Evolutionary conservation across 2,329 filamentous ascomycete species (phyloP).

Genomic region (Monascus ruber): DNA sequence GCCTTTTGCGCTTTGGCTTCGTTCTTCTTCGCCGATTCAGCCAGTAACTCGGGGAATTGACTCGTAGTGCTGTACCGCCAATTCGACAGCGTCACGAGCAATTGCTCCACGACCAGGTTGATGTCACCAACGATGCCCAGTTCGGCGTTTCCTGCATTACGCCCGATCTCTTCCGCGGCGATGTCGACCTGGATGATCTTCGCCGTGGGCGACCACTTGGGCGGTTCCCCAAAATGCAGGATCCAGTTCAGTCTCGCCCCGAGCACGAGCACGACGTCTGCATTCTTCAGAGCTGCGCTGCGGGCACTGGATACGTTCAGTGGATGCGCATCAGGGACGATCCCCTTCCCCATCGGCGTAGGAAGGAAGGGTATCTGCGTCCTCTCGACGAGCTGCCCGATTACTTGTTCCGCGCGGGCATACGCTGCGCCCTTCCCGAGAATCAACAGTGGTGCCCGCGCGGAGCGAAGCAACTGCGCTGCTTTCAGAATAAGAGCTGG

Average conservation of each 20-base stretch:
- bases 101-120: slow-evolving; percentile 37
- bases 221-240: slow-evolving; percentile 43
- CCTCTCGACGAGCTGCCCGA: slow-evolving; percentile 35
- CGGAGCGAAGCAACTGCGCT: slow-evolving; percentile 34
- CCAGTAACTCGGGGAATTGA: slow-evolving; percentile 19
- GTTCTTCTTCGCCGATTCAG: slow-evolving; percentile 33
- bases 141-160: slow-evolving; percentile 37
- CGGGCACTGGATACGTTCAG: slow-evolving; percentile 44
- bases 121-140: slow-evolving; percentile 44
- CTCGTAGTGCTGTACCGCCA: slow-evolving; percentile 30
- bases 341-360: slow-evolving; percentile 49
- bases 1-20: slow-evolving; percentile 34
- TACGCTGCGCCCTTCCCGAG: slow-evolving; percentile 48
- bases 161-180: slow-evolving; percentile 42
- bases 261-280: slow-evolving; percentile 45
- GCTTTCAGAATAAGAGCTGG: slow-evolving; percentile 31
- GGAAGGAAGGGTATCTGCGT: slow-evolving; percentile 45
- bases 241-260: slow-evolving; percentile 50
- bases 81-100: slow-evolving; percentile 28
- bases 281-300: slow-evolving; percentile 41
- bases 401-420: slow-evolving; percentile 36
- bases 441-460: slow-evolving; percentile 41
- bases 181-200: slow-evolving; percentile 48
- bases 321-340: slow-evolving; percentile 43
- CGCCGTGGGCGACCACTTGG: slow-evolving; percentile 41